Evolutionary conservation across 495 filamentous ascomycete species (phyloP), one percentile per base, ranked within the genome.

Genomic region (Aspergillus nanangensis): DNA sequence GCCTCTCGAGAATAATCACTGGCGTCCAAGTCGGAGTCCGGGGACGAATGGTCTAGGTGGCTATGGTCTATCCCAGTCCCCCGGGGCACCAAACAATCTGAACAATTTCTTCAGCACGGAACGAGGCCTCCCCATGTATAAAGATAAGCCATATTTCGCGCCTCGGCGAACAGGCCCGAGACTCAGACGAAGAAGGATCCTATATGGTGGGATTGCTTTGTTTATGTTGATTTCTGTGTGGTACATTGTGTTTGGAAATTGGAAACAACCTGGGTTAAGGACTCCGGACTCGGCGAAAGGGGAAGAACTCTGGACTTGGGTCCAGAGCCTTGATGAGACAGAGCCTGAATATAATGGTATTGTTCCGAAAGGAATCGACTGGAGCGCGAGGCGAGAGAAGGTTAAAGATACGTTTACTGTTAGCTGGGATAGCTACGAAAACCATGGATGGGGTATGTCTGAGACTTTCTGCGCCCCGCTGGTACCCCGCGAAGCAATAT

Each of bases 341-440:
- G 56, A 53, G 11, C 52, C 57, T n/a, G 29, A 38, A 4, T 47
- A 57, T 24, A 50, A 51, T 15, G 44, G 45, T 5, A 52, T 54
- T 8, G 24, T 36, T 8, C 31, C 39, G 18, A 62, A 58, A 18
- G 27, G 62, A 57, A 47, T 76, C 59, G 53, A 67, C 69, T 99
- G 93, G 93, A 53, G 76, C 21, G 72, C 73, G 45, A 78, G 91
- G 58, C 80, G 87, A 56, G 81, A 96, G 50, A 79, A 79, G 58
- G 94, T 99, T n/a, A 87, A 84, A 47, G 87, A 95, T 61, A 87
- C 83, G 17, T 95, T 99, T 63, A 78, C 80, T 53, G 65, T 90
- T 51, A 96, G 91, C 56, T 97, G 90, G 84, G 83, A 87, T 58
- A 88, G 84, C 2, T 99, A 99, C 60, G 87, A 94, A 64, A 77